Evolutionary conservation across 192 early-diverging fungal species (phyloP).

Genomic region (Gaertneriomyces sp.): DNA sequence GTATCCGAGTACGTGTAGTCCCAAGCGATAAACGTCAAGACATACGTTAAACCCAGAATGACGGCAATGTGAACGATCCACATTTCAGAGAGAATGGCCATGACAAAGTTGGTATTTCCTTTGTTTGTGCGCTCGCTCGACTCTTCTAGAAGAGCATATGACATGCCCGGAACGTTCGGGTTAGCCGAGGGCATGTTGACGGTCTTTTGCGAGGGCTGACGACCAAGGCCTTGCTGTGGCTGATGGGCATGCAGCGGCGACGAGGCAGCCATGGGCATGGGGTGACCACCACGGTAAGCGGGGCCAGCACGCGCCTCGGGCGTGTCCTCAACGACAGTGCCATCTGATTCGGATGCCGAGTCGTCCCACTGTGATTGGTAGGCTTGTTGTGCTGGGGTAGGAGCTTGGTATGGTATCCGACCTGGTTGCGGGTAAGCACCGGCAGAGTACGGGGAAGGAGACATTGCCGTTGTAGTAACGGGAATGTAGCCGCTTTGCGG

Average conservation of each 20-base stretch:
- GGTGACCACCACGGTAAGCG: conserved; percentile 17
- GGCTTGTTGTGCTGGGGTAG: conserved; percentile 18
- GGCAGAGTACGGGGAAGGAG: conserved; percentile 1
- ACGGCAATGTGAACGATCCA: conserved; percentile 52
- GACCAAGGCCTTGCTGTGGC: background rate
- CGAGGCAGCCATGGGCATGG: background rate
- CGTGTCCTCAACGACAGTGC: conserved; percentile 35
- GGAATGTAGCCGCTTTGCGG: conserved; percentile 1
- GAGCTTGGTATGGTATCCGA: conserved; percentile 11
- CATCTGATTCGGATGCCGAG: conserved; percentile 21
- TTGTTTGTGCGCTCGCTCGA: conserved; percentile 43
- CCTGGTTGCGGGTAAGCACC: conserved; percentile 2
- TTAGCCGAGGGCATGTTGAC: conserved; percentile 1
- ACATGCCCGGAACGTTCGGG: conserved; percentile 29
- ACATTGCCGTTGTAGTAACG: conserved; percentile 3
- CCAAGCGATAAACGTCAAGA: conserved; percentile 46
- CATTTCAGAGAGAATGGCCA: conserved; percentile 50
- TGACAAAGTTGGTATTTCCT: conserved; percentile 52
- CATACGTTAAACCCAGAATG: conserved; percentile 41
- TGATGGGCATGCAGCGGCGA: background rate
- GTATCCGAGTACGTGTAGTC: conserved; percentile 42
- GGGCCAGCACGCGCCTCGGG: conserved; percentile 36
- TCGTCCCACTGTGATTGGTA: conserved; percentile 34
- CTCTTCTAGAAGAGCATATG: conserved; percentile 46
- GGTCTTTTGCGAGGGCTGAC: background rate